These are phyloP conservation scores for Carnegiea gigantea DNA, from an alignment of 179 eudicot genomes.

Conservation along the genomic window DNA sequence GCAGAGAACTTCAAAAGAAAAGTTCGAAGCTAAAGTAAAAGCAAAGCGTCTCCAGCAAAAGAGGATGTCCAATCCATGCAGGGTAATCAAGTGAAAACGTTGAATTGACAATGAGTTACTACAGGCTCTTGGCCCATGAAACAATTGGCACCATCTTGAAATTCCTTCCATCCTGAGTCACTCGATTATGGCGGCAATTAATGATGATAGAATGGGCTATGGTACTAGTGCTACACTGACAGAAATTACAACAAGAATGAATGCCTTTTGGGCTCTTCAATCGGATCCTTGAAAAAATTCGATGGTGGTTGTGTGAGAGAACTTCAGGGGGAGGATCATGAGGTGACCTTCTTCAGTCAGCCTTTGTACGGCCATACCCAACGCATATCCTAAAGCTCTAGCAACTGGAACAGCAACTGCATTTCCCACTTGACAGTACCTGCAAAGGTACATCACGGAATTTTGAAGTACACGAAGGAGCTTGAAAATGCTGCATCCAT, in stretches of 20 bases:
- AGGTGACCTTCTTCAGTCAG: conserved; percentile 35
- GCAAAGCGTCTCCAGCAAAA: no score
- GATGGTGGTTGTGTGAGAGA: conserved; percentile 27
- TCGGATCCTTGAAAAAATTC: conserved; percentile 9
- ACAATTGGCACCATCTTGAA: conserved; percentile 6
- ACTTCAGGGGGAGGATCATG: conserved; percentile 40
- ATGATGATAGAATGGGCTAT: conserved; percentile 1
- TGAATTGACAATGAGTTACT: not conserved
- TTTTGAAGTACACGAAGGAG: not conserved
- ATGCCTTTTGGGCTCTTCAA: conserved; percentile 1
- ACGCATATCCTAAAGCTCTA: conserved; percentile 49
- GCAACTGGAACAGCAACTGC: conserved; percentile 58
- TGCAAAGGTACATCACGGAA: conserved; percentile 17
- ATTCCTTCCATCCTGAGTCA: conserved; percentile 6
- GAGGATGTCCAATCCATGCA: no score
- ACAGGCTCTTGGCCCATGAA: not conserved
- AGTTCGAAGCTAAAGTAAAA: no score
- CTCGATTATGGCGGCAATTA: not conserved
- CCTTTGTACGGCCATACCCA: conserved; percentile 44
- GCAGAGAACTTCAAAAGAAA: no score
- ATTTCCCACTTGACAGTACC: conserved; percentile 60
- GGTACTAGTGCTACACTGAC: not conserved
- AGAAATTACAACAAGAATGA: not conserved
- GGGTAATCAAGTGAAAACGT: no score
- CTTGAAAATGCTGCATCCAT: no score